Evolutionary conservation across 2,329 filamentous ascomycete genomes (phyloP), one percentile per base, ranked within the genome.

Genomic region (Diaporthe nobilis): DNA sequence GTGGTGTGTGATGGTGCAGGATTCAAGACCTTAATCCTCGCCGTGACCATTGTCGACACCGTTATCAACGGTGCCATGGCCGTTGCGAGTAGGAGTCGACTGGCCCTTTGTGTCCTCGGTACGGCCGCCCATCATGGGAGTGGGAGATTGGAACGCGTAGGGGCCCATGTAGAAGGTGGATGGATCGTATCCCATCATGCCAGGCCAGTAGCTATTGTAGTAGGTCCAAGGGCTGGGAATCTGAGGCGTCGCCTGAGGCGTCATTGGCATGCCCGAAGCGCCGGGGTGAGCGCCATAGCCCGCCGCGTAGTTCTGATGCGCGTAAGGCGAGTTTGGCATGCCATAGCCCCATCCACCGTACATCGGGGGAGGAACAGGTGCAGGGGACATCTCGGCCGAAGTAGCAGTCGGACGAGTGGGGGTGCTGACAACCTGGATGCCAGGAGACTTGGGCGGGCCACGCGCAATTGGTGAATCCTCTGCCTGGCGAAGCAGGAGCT

Each of bases 201-300:
- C 42, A 28, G 75, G 65, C 75, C 75, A 76, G 72, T 74, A 67
- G 49, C 25, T 25, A 72, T 67, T 60, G 65, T 76, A 76, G 75
- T 76, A 76, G 9, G 55, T 39, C 75, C 75, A 76, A 37, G 75
- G 75, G 49, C 75, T 76, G 47, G 71, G 47, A 15, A 76, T 57
- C 61, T 55, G 71, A 28, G 74, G 74, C 9, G 71, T 70, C 17
- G 71, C 34, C 58, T 75, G 74, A 53, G 75, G 75, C 37, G 75
- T 74, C 71, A 71, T 57, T 31, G 71, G 71, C 63, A 61, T 60
- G 31, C 55, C 72, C 20, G 65, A 57, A 58, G 72, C 39, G n/a
- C 57, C 25, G 6, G 58, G 25, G 28, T 34, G 57, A 17, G 60
- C 28, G 58, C 74, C 74, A 44, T 67, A 71, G 37, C 58, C 47